These are phyloP conservation scores for Heliamphora pulchella DNA, from an alignment of 179 eudicot genomes.

Conservation along the genomic window DNA sequence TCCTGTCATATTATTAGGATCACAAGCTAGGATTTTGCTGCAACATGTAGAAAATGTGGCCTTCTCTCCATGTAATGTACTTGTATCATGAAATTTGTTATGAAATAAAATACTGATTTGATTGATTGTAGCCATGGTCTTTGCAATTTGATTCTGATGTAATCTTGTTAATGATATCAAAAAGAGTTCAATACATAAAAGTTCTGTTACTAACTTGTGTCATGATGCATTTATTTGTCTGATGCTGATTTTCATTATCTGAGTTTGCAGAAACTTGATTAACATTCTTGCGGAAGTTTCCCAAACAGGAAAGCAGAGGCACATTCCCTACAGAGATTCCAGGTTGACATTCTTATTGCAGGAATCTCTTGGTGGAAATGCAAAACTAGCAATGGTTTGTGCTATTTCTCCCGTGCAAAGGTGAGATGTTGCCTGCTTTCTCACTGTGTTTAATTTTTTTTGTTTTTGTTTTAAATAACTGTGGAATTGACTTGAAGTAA, in stretches of 20 bases:
- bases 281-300: slow-evolving; percentile 96
- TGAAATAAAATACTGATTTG: too few species aligned
- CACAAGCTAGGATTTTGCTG: too few species aligned
- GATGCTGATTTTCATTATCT: slow-evolving; percentile 16
- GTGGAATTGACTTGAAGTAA: background rate
- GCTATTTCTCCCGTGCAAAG: slow-evolving; percentile 89
- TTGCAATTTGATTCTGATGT: background rate
- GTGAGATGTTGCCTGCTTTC: slow-evolving; percentile 27
- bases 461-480: background rate
- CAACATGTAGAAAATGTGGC: too few species aligned
- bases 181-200: background rate
- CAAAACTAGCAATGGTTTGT: slow-evolving; percentile 96
- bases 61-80: too few species aligned
- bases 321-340: slow-evolving; percentile 94
- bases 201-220: background rate
- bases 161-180: background rate
- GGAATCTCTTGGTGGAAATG: slow-evolving; percentile 99
- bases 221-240: background rate
- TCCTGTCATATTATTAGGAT: too few species aligned
- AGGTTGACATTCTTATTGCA: slow-evolving; percentile 89
- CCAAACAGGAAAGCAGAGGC: slow-evolving; percentile 92
- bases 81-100: too few species aligned
- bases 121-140: background rate
- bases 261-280: slow-evolving; percentile 72
- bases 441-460: background rate